Percentiles rank a stretch among this genome's conserved stretches.
phyloP scores from a whole-genome alignment of 768 basidiomycete genomes.

The Kwoniella heveanensis region DNA sequence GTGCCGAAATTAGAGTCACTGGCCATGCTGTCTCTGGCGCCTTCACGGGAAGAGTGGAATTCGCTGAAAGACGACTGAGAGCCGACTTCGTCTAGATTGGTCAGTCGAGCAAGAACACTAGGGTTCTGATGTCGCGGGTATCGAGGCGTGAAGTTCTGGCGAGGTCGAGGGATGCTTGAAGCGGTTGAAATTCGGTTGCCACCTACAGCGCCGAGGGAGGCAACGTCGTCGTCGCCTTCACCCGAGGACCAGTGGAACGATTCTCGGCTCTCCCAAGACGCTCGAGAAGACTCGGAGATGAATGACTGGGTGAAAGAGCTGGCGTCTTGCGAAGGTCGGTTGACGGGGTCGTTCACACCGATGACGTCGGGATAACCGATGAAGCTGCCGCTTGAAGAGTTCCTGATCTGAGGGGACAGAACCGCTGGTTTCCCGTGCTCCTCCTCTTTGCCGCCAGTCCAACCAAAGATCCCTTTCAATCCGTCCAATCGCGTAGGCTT shows the following conservation, averaged over 20 bases:
- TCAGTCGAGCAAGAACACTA: conserved; percentile 42
- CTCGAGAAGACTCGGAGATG: conserved; percentile 42
- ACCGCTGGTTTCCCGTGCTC: conserved; percentile 25
- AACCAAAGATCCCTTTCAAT: conserved; percentile 51
- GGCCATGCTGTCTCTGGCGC: conserved; percentile 14
- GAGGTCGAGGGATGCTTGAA: conserved; percentile 47
- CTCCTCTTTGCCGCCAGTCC: conserved; percentile 24
- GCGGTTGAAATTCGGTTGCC: conserved; percentile 44
- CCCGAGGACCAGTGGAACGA: conserved; percentile 54
- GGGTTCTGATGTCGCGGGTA: conserved; percentile 54
- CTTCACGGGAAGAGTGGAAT: conserved; percentile 36
- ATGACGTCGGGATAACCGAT: conserved; percentile 51
- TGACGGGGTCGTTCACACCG: conserved; percentile 41
- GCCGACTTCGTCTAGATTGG: conserved; percentile 34
- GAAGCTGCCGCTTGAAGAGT: conserved; percentile 31
- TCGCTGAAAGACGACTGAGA: conserved; percentile 51
- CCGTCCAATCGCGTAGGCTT: conserved; percentile 47
- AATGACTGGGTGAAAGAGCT: conserved; percentile 52
- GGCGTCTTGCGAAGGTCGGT: conserved; percentile 39
- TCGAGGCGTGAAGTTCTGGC: conserved; percentile 54
- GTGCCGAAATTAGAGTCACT: conserved; percentile 14
- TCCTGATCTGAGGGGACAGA: conserved; percentile 24
- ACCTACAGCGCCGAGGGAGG: conserved; percentile 19
- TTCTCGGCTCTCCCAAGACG: conserved; percentile 52
- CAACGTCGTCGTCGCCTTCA: conserved; percentile 23